Evolutionary conservation across 441 rosid species (phyloP), one percentile per base, ranked within the genome.

Genomic region (Arabidopsis hybrid): DNA sequence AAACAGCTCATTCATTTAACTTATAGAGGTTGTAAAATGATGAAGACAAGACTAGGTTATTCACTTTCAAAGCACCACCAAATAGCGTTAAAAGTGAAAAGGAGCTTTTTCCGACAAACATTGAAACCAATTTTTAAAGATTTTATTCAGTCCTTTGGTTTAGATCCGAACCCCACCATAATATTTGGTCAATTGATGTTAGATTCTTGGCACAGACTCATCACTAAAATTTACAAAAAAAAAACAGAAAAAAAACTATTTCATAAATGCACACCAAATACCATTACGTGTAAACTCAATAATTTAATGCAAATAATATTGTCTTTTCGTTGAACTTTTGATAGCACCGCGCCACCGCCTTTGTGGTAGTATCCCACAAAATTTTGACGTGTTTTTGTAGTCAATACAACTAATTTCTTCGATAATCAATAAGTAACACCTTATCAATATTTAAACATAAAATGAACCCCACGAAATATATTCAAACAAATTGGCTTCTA

Each of bases 151-250:
- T 40, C 26, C 26, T 21, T 21, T 21, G 26, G 26, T 21, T 21
- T 18, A 52, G 68, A 52, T 72, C 11, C 50, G 65, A 65, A 65
- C 71, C 65, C 71, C 49, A 73, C 71, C 71, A 65, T 14, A 56
- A 36, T 56, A 73, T 74, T 65, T 38, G 52, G 53, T 74, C 78
- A 73, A 65, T 64, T 21, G 64, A 73, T 45, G 31, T 35, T 65
- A 73, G 77, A 73, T 57, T 47, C 65, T 31, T 12, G 13, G 60
- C 14, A 65, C 14, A 64, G 59, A 4, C 49, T 63, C 71, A 65
- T 65, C 39, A 36, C 65, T 53, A 56, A 17, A 35, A 2, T 40
- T 52, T 16, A 21, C 26, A 21, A 21, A 21, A 21, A 21, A 21
- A 21, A 21, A 21, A 21, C 26, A 21, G 35, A 61, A 7, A 6